Evolutionary conservation across 257 asterid species (phyloP), one percentile per base, ranked within the genome.

Genomic region (Lycium ferocissimum): DNA sequence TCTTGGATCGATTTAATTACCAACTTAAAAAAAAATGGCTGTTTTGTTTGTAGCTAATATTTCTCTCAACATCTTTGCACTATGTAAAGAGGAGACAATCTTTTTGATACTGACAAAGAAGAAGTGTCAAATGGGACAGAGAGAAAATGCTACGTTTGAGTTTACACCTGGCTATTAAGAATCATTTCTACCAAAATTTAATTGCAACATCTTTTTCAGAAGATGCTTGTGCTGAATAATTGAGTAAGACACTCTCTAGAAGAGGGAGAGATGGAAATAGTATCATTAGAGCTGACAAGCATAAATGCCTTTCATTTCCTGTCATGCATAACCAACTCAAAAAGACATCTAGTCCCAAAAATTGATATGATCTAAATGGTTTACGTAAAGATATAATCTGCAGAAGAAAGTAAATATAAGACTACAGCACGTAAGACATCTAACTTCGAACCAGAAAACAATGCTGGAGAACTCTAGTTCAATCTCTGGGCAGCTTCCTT

Each of bases 401-500:
- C 67, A 7, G 35, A 61, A 61, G 6, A n/a, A 18, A 22, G 66
- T 26, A 59, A 61, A 61, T 22, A 61, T 20, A 61, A 61, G 67
- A 61, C 13, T 61, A 59, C n/a, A 61, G 35, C 66, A 18, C 10
- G 22, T 17, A 15, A 58, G 26, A 58, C 20, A 3, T 58, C 65
- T 18, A 58, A 6, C 13, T 61, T 61, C 13, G 14, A 20, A 61
- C 37, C 35, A 61, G 35, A 61, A 61, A 61, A 61, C 58, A 53
- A 9, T 53, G 58, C 58, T 53, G 58, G 51, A 47, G 58, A 10
- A 9, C 35, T 8, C 67, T 61, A 87, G 18, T 69, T 65, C 84
- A 87, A 51, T 57, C 89, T 87, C 79, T 87, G 89, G 8, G 89
- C 86, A 33, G 84, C 85, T 80, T 87, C 90, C 82, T 89, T 89